Evolutionary conservation across 495 filamentous ascomycete genomes (phyloP).

Genomic region (Viridothelium virens): DNA sequence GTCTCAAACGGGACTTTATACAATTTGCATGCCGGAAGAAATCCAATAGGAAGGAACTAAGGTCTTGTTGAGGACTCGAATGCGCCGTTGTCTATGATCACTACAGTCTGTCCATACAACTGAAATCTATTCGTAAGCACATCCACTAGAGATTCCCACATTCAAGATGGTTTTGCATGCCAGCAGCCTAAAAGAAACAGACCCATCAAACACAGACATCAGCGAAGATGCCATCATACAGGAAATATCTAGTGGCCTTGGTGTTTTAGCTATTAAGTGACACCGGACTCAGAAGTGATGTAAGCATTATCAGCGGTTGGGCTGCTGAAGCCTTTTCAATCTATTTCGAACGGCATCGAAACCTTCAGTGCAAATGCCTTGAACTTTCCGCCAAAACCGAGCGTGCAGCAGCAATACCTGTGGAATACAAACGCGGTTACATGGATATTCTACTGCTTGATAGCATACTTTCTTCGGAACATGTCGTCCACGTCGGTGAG

Average conservation of each 20-base stretch:
- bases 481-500: conserved; percentile 84
- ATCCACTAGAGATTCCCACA: not conserved
- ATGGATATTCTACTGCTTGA: conserved; percentile 61
- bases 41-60: too few species aligned
- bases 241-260: not conserved
- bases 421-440: too few species aligned
- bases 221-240: not conserved
- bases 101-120: not conserved
- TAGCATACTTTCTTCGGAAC: conserved; percentile 81
- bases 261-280: not conserved
- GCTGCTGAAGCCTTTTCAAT: not conserved
- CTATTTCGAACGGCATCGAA: not conserved
- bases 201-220: not conserved
- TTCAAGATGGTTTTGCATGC: not conserved
- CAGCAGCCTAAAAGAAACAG: not conserved
- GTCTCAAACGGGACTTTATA: too few species aligned
- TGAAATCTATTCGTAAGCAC: not conserved
- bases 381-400: too few species aligned
- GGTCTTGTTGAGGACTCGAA: too few species aligned
- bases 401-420: too few species aligned
- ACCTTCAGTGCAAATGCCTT: not conserved
- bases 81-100: too few species aligned
- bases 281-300: not conserved
- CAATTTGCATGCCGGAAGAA: too few species aligned
- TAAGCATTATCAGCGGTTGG: not conserved